A percentile compares a stretch with the other conserved stretches of the same genome.
phyloP scores from a whole-genome alignment of 2,329 filamentous ascomycete genomes.

The Helminthosporium solani region DNA sequence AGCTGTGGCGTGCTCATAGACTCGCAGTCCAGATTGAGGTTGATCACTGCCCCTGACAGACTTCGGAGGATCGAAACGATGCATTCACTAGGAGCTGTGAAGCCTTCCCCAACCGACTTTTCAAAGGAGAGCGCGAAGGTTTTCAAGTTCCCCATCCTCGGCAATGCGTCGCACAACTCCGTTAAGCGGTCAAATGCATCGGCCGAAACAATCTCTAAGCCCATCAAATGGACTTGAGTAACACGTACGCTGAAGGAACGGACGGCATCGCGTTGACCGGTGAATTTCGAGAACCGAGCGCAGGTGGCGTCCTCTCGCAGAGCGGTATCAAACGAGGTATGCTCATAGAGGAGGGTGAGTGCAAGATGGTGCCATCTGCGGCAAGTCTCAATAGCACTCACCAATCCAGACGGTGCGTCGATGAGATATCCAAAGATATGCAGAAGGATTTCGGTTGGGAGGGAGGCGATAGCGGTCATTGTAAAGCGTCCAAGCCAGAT shows the following conservation, averaged over 20 bases:
- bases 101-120: constrained; percentile 6
- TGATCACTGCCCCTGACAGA: constrained; percentile 10
- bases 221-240: constrained; percentile 14
- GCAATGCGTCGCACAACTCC: constrained; percentile 11
- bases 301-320: constrained; percentile 7
- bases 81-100: constrained; percentile 6
- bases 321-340: constrained; percentile 10
- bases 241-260: constrained; percentile 10
- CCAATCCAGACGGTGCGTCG: constrained; percentile 2
- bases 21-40: constrained; percentile 13
- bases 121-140: constrained; percentile 14
- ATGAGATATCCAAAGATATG: constrained; percentile 14
- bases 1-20: constrained; percentile 6
- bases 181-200: constrained; percentile 13
- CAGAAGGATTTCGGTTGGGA: constrained; percentile 16
- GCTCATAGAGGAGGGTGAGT: constrained; percentile 8
- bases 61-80: constrained; percentile 10
- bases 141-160: constrained; percentile 10
- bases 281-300: constrained; percentile 7
- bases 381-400: constrained; percentile 6
- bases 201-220: constrained; percentile 8
- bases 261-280: constrained; percentile 6
- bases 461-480: neutral
- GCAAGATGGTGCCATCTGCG: constrained; percentile 10
- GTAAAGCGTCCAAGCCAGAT: neutral